Conservation (phyloP, 352 stramenopile genomes). For the Lagenidium giganteum region DNA sequence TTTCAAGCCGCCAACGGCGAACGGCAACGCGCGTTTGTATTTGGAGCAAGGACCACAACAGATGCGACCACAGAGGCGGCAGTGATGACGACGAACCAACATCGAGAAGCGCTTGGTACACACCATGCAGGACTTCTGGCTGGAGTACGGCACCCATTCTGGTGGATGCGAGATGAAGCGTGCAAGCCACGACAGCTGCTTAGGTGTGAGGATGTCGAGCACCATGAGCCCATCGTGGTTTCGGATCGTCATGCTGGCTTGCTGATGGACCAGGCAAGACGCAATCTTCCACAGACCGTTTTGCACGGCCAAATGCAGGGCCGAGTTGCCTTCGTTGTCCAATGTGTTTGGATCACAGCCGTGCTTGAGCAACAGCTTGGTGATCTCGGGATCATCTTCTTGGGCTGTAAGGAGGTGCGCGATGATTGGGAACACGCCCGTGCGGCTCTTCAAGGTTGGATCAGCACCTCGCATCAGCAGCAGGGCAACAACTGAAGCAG, state of each 20-base stretch:
- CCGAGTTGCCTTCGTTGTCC: slow-evolving; percentile 64
- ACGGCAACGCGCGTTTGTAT: slow-evolving; percentile 65
- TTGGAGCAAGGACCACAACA: slow-evolving; percentile 77
- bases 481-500: slow-evolving; percentile 51
- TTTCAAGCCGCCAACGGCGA: slow-evolving; percentile 31
- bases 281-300: slow-evolving; percentile 75
- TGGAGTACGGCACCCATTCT: slow-evolving; percentile 63
- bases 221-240: slow-evolving; percentile 74
- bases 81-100: slow-evolving; percentile 75
- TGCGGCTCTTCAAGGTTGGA: slow-evolving; percentile 64
- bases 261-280: slow-evolving; percentile 51
- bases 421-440: slow-evolving; percentile 72
- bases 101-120: slow-evolving; percentile 64
- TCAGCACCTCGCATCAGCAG: slow-evolving; percentile 51
- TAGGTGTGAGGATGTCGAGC: slow-evolving; percentile 63
- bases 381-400: slow-evolving; percentile 60
- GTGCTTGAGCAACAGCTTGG: slow-evolving; percentile 69
- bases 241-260: slow-evolving; percentile 64
- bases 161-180: slow-evolving; percentile 73
- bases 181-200: slow-evolving; percentile 68
- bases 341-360: slow-evolving; percentile 72
- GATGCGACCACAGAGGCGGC: slow-evolving; percentile 75
- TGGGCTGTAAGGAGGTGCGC: slow-evolving; percentile 72
- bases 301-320: slow-evolving; percentile 75
- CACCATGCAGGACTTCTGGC: slow-evolving; percentile 69